These are phyloP conservation scores for Xylaria castorea DNA, from an alignment of 495 filamentous ascomycete species.

Conservation along the genomic window DNA sequence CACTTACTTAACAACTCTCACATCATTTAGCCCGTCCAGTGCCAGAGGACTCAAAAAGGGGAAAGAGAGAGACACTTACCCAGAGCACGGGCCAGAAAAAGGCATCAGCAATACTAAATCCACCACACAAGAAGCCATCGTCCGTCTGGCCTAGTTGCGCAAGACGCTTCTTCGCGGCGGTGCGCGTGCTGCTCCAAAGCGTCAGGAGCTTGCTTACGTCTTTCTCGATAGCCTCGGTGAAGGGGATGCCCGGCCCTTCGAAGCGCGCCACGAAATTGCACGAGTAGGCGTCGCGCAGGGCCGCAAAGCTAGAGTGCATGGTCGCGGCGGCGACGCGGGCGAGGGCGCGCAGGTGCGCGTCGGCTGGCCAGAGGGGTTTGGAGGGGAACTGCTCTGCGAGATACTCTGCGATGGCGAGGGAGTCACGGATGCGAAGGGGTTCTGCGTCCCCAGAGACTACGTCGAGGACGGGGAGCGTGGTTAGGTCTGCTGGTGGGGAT, in stretches of 20 bases:
- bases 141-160: constrained; percentile 46
- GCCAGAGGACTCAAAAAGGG: not conserved
- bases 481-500: constrained; percentile 24
- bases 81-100: constrained; percentile 55
- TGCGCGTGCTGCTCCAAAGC: constrained; percentile 44
- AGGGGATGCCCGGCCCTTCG: constrained; percentile 33
- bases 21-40: not conserved
- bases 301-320: constrained; percentile 62
- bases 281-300: constrained; percentile 50
- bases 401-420: constrained; percentile 61
- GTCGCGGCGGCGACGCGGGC: constrained; percentile 58
- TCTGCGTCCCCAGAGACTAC: constrained; percentile 1
- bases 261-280: constrained; percentile 56
- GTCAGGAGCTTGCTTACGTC: constrained; percentile 44
- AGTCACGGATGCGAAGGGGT: constrained; percentile 53
- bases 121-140: constrained; percentile 49
- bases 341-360: constrained; percentile 52
- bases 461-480: constrained; percentile 32
- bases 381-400: constrained; percentile 56
- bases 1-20: not conserved
- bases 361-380: constrained; percentile 54
- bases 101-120: constrained; percentile 50
- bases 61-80: constrained; percentile 36
- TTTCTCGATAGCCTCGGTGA: constrained; percentile 32
- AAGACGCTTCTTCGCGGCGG: constrained; percentile 29